These are phyloP conservation scores for Pharnaceum exiguum DNA, from an alignment of 148 eudicot species.

Conservation along the genomic window DNA sequence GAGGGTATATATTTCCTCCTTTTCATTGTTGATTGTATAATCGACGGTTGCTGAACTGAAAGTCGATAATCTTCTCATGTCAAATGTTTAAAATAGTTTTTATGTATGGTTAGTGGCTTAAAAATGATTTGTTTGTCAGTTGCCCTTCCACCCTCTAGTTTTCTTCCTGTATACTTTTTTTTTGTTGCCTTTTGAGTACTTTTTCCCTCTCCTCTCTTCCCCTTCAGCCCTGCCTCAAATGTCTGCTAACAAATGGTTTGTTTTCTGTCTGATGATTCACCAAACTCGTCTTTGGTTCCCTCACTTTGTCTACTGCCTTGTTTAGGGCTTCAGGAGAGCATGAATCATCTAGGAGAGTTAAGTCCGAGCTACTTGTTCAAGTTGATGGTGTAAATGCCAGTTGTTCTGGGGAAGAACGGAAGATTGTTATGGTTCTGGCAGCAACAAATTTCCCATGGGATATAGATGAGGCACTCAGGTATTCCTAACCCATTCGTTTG, in stretches of 20 bases:
- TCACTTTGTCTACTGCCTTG: neutral
- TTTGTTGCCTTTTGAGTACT: neutral
- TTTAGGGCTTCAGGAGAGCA: slow-evolving; percentile 98
- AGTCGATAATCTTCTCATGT: neutral
- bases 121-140: neutral
- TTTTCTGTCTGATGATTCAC: slow-evolving; percentile 5
- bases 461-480: slow-evolving; percentile 98
- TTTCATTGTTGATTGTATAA: neutral
- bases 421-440: slow-evolving; percentile 97
- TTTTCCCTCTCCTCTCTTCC: neutral
- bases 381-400: slow-evolving; percentile 90
- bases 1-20: slow-evolving; percentile 47
- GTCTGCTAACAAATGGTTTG: neutral
- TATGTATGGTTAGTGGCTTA: neutral
- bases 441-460: slow-evolving; percentile 99
- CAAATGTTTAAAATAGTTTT: neutral
- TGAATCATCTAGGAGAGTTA: slow-evolving; percentile 97
- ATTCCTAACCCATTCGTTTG: no score
- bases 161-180: neutral
- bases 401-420: slow-evolving; percentile 87
- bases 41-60: neutral
- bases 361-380: slow-evolving; percentile 97
- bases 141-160: neutral
- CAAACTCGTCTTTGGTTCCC: no score
- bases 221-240: neutral